Conservation (phyloP, 2,329 filamentous ascomycete species). For the Coniochaeta sp. region DNA sequence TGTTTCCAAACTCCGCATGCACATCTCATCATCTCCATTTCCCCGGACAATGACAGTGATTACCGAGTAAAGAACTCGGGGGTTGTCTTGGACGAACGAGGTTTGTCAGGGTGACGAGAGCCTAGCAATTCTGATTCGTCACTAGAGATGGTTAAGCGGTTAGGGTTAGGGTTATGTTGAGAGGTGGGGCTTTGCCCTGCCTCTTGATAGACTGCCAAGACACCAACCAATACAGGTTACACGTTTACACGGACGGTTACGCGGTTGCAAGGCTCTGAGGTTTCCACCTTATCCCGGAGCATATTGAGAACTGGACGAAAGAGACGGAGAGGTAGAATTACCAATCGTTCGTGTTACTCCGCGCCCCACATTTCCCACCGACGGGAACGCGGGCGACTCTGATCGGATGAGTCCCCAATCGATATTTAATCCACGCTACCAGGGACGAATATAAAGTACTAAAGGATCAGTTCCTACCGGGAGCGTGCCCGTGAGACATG, state of each 20-base stretch:
- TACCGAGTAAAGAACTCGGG: neutral
- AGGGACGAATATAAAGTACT: neutral
- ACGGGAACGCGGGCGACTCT: neutral
- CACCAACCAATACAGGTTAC: too few species aligned
- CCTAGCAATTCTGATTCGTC: neutral
- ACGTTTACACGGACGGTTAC: too few species aligned
- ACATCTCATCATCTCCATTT: neutral
- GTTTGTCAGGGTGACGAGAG: neutral
- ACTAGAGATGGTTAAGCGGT: too few species aligned
- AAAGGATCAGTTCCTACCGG: neutral
- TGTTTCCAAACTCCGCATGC: neutral
- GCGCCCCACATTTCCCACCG: neutral
- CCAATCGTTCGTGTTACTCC: neutral
- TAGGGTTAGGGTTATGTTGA: too few species aligned
- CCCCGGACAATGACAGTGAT: constrained; percentile 4
- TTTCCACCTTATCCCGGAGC: too few species aligned
- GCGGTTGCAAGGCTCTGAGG: too few species aligned
- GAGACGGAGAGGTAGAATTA: neutral
- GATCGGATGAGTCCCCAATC: neutral
- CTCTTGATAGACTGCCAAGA: too few species aligned
- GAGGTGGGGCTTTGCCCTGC: too few species aligned
- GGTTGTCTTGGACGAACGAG: neutral
- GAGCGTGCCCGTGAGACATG: neutral
- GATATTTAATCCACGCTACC: neutral
- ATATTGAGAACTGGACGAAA: too few species aligned